Conservation (phyloP, 345 rosid species). For the Salix viminalis region DNA sequence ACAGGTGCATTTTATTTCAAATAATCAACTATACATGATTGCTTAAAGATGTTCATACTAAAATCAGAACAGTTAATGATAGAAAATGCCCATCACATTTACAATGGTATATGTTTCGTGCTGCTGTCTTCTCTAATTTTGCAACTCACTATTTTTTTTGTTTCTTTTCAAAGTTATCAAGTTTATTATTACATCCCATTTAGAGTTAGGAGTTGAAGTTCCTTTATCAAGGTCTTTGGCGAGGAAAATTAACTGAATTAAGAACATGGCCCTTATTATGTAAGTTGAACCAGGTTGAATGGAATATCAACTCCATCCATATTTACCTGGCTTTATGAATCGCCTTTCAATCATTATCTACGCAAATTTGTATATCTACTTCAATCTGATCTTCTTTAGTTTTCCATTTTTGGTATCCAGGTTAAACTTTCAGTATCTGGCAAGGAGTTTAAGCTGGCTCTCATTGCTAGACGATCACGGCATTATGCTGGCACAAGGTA, state of each 20-base stretch:
- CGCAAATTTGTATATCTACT: not conserved
- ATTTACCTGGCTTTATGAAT: not conserved
- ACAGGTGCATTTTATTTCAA: slow-evolving; percentile 49
- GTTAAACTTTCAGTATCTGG: slow-evolving; percentile 58
- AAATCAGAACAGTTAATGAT: not conserved
- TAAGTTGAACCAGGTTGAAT: not conserved
- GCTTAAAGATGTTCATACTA: not conserved
- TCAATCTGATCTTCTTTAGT: not conserved
- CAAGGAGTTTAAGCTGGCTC: slow-evolving; percentile 60
- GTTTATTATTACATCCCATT: not conserved
- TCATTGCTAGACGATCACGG: slow-evolving; percentile 87
- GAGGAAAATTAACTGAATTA: not conserved
- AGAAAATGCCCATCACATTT: not conserved
- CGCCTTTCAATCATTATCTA: not conserved
- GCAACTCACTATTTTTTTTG: not conserved
- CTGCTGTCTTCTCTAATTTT: not conserved
- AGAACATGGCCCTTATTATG: not conserved
- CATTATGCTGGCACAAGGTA: slow-evolving; percentile 99
- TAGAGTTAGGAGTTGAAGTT: slow-evolving; percentile 1
- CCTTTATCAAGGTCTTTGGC: not conserved
- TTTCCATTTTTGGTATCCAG: slow-evolving; percentile 40
- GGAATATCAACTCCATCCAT: not conserved
- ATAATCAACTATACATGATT: not conserved
- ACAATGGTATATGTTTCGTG: not conserved
- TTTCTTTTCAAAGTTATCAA: not conserved